Conservation (phyloP, 2,329 filamentous ascomycete genomes). For the Fusarium fujikuroi region DNA sequence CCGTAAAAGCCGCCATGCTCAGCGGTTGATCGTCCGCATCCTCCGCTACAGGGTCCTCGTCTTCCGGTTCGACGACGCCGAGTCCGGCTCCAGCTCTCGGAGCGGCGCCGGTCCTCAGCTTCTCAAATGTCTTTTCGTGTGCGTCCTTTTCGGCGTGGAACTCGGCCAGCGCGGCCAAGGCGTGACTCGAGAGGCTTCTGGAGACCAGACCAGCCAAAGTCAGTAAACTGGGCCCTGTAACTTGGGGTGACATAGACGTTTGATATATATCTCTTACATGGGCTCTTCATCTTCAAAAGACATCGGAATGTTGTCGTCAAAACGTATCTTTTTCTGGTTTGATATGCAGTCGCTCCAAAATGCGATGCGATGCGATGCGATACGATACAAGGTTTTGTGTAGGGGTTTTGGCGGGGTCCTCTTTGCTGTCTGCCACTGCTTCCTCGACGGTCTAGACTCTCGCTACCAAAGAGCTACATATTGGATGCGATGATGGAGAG, state of each 20-base stretch:
- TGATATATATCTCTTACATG: constrained; percentile 50
- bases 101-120: constrained; percentile 54
- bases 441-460: constrained; percentile 15
- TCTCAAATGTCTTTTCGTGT: constrained; percentile 72
- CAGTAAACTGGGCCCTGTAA: constrained; percentile 3
- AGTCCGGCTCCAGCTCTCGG: constrained; percentile 28
- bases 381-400: constrained; percentile 20
- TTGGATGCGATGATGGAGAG: not conserved
- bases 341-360: not conserved
- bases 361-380: not conserved
- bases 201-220: constrained; percentile 2
- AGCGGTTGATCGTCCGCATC: constrained; percentile 59
- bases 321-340: not conserved
- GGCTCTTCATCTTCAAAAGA: constrained; percentile 58
- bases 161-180: constrained; percentile 75
- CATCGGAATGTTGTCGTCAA: constrained; percentile 36
- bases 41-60: constrained; percentile 43
- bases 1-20: constrained; percentile 76
- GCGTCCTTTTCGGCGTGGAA: constrained; percentile 80
- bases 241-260: not conserved
- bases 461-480: not conserved
- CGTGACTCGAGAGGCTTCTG: constrained; percentile 69
- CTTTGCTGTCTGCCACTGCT: not conserved
- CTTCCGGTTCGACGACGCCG: constrained; percentile 53
- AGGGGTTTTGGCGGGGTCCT: constrained; percentile 32